Percentiles rank a stretch among this genome's conserved stretches.
Conservation (phyloP, 352 stramenopile genomes). For the Phytophthora citrophthora region DNA sequence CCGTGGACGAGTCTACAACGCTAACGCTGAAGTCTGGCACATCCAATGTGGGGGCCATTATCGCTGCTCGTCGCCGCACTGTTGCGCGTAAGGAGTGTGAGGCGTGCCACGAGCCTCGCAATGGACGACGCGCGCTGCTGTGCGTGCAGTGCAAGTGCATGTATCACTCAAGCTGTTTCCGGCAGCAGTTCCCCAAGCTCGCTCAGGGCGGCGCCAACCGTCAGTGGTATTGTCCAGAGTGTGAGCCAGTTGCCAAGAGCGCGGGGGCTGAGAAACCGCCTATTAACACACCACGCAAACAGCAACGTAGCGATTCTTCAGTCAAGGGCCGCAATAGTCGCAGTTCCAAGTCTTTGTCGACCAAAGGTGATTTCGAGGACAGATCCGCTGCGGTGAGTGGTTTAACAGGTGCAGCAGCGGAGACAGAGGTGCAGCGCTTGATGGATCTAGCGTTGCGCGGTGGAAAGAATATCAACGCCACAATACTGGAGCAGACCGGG, state of each 20-base stretch:
- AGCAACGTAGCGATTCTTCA: conserved; percentile 37
- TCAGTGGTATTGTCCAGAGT: conserved; percentile 86
- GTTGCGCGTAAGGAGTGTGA: conserved; percentile 75
- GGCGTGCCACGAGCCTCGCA: conserved; percentile 75
- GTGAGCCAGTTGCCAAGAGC: conserved; percentile 51
- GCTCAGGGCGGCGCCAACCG: conserved; percentile 56
- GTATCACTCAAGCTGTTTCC: conserved; percentile 88
- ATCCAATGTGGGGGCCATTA: conserved; percentile 73
- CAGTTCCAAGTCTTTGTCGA: conserved; percentile 22
- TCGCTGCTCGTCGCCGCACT: conserved; percentile 68
- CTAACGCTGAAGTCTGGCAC: conserved; percentile 55
- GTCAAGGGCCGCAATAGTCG: conserved; percentile 32
- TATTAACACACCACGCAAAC: conserved; percentile 44
- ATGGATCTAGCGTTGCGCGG: conserved; percentile 73
- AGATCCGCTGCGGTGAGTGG: conserved; percentile 9
- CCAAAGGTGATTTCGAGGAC: conserved; percentile 28
- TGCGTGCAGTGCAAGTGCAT: conserved; percentile 84
- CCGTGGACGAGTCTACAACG: conserved; percentile 32
- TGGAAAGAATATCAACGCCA: conserved; percentile 76
- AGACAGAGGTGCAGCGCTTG: conserved; percentile 67
- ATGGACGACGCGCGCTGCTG: conserved; percentile 78
- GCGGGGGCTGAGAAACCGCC: conserved; percentile 40
- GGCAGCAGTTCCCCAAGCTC: conserved; percentile 77
- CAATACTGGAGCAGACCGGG: conserved; percentile 76
- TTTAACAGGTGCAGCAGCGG: conserved; percentile 24